These are phyloP conservation scores for Globisporangium ultimum DNA, from an alignment of 352 stramenopile genomes.

Conservation along the genomic window DNA sequence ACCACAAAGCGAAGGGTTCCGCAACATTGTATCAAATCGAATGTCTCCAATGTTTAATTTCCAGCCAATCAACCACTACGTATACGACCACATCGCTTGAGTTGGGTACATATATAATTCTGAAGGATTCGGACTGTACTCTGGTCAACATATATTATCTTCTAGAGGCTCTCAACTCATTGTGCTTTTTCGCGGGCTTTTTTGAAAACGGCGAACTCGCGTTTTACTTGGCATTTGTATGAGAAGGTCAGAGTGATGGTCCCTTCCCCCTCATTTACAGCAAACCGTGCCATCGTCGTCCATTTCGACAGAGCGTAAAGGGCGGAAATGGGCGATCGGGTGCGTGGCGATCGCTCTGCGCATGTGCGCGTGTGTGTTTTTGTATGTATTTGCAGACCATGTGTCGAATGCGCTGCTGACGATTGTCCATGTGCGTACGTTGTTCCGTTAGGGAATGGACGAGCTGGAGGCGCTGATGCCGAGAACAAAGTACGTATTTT, in stretches of 20 bases:
- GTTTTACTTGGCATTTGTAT: constrained; percentile 11
- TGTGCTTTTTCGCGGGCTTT: constrained; percentile 7
- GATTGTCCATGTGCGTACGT: not conserved
- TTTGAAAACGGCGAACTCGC: constrained; percentile 6
- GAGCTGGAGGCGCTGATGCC: constrained; percentile 72
- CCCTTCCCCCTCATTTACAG: not conserved
- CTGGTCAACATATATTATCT: not conserved
- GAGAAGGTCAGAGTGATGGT: not conserved
- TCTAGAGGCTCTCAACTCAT: not conserved
- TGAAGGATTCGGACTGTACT: not conserved
- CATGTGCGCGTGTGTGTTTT: too few species aligned
- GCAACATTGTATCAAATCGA: too few species aligned
- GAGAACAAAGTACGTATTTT: constrained; percentile 54
- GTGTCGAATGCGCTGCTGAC: not conserved
- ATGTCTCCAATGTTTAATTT: too few species aligned
- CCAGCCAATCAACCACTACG: too few species aligned
- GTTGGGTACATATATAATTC: not conserved
- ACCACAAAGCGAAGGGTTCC: not conserved
- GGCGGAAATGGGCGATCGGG: not conserved
- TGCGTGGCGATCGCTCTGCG: not conserved
- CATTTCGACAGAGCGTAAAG: not conserved
- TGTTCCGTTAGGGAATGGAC: constrained; percentile 23
- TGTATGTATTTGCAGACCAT: too few species aligned
- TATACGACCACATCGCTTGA: too few species aligned
- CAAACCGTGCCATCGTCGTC: not conserved